Evolutionary conservation across 1,284 basidiomycete species (phyloP).

Genomic region (Salmacisia buchloeana): DNA sequence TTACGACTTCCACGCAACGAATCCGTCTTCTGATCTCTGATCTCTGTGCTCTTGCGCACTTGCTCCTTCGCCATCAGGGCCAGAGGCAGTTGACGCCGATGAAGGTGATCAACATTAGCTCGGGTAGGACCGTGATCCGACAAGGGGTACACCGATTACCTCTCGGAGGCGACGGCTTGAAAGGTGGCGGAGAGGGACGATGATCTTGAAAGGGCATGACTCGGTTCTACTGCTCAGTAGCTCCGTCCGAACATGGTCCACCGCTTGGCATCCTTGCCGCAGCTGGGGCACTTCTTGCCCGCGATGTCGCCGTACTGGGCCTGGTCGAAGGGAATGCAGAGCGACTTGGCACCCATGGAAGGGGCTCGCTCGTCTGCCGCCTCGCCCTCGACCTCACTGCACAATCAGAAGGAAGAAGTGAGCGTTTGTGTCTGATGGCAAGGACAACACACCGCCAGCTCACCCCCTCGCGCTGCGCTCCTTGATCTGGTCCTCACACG

Average conservation of each 20-base stretch:
- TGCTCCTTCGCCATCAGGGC: too few relatives aligned
- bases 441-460: conserved; percentile 3
- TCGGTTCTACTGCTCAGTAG: too few relatives aligned
- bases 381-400: conserved; percentile 28
- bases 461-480: conserved; percentile 68
- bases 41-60: too few relatives aligned
- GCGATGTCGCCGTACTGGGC: conserved; percentile 49
- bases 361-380: conserved; percentile 72
- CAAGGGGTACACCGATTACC: too few relatives aligned
- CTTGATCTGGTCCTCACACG: conserved; percentile 97
- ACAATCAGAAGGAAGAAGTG: neutral
- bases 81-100: too few relatives aligned
- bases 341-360: conserved; percentile 94
- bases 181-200: too few relatives aligned
- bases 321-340: conserved; percentile 96
- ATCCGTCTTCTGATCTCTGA: too few relatives aligned
- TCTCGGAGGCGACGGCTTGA: too few relatives aligned
- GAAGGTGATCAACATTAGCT: too few relatives aligned
- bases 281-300: conserved; percentile 45
- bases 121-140: too few relatives aligned
- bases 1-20: too few relatives aligned
- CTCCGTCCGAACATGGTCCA: conserved; percentile 51
- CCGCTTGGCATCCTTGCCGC: conserved; percentile 41
- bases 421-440: neutral
- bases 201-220: too few relatives aligned